A percentile compares a stretch with the other conserved stretches of the same genome.
Conservation (phyloP, 305 asterid species). For the Plantago coronopus region DNA sequence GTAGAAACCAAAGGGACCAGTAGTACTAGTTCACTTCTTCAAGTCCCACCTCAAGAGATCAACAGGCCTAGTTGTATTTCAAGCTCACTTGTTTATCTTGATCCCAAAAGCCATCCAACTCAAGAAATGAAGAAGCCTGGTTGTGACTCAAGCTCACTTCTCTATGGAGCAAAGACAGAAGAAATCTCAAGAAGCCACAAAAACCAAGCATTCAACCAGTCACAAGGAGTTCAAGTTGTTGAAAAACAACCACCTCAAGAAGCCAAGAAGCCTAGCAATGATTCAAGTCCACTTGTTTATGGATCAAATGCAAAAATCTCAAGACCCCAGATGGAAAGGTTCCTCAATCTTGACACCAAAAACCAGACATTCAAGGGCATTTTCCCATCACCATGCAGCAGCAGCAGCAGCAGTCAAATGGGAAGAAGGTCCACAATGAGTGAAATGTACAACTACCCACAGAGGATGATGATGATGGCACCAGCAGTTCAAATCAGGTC, state of each 20-base stretch:
- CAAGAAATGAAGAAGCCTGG: constrained; percentile 27
- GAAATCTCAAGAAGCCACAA: too few relatives aligned
- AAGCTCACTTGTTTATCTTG: constrained; percentile 6
- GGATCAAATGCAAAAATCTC: constrained; percentile 17
- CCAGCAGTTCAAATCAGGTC: constrained; percentile 65
- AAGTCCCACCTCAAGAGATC: constrained; percentile 23
- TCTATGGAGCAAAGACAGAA: constrained; percentile 17
- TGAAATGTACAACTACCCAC: constrained; percentile 17
- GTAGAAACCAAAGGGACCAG: neutral
- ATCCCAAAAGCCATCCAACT: neutral
- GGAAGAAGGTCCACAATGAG: constrained; percentile 15
- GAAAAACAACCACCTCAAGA: constrained; percentile 17
- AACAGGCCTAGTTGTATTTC: constrained; percentile 19
- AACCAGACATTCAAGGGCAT: neutral
- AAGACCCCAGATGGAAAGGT: too few relatives aligned
- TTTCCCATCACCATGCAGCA: neutral
- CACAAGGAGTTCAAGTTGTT: too few relatives aligned
- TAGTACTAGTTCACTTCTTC: neutral
- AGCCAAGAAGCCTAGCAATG: constrained; percentile 22
- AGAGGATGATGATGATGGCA: constrained; percentile 35
- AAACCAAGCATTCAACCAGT: too few relatives aligned
- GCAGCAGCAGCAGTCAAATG: neutral
- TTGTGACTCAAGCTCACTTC: constrained; percentile 12
- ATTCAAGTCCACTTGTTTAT: constrained; percentile 11
- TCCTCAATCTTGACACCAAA: too few relatives aligned